These are phyloP conservation scores for Fusarium sp. DNA, from an alignment of 2,329 filamentous ascomycete species.

Conservation along the genomic window DNA sequence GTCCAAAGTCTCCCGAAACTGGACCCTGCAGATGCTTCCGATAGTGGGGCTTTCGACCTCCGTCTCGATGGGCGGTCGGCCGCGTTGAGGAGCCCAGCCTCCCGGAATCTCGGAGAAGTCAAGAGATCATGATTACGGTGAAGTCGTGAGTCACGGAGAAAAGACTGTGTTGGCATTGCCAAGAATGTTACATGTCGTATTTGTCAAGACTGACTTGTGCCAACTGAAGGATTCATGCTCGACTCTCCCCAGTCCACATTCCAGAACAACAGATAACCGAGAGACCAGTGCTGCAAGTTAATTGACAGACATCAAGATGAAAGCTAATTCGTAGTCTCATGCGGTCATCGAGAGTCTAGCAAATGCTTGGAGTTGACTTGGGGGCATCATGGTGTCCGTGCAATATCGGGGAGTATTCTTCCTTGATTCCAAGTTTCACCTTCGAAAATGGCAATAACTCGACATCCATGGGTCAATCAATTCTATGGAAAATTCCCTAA, in stretches of 20 bases:
- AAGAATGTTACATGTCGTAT: not conserved
- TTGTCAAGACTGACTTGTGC: not conserved
- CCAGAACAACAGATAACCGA: not conserved
- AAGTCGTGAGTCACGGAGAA: not conserved
- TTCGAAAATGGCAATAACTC: constrained; percentile 4
- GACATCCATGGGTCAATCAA: not conserved
- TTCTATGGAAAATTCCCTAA: not conserved
- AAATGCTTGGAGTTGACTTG: not conserved
- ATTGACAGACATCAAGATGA: not conserved
- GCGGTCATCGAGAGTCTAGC: not conserved
- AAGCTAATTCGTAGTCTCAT: not conserved
- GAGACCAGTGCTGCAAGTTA: not conserved
- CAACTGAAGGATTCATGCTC: not conserved
- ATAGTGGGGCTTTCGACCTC: constrained; percentile 21
- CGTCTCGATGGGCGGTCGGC: constrained; percentile 19
- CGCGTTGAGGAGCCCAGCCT: constrained; percentile 11
- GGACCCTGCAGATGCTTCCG: constrained; percentile 28
- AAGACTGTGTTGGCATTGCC: not conserved
- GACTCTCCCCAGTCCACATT: not conserved
- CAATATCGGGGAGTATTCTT: constrained; percentile 7
- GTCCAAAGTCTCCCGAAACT: constrained; percentile 7
- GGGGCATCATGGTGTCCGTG: constrained; percentile 2
- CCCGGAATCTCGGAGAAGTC: constrained; percentile 19
- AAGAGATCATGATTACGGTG: not conserved
- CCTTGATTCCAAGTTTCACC: constrained; percentile 21